Evolutionary conservation across 2,329 filamentous ascomycete genomes (phyloP), one percentile per base, ranked within the genome.

Genomic region (Pestalotiopsis sp.): DNA sequence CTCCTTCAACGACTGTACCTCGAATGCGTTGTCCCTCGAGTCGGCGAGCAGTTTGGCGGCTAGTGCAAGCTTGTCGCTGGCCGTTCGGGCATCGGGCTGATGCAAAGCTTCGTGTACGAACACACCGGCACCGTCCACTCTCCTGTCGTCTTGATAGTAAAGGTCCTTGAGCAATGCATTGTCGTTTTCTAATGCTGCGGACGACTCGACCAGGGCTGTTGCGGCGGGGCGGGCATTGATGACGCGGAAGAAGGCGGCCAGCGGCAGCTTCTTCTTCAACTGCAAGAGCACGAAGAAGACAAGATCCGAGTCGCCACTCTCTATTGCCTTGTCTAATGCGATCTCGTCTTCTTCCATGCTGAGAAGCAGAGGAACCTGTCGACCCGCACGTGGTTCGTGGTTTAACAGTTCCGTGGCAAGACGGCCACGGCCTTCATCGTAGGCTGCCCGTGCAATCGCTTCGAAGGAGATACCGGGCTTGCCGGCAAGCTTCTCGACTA

Each of bases 281-380:
- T 95, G 91, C 7, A 97, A 83, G 6, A 99, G 86, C 4, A 99
- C 96, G 76, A 91, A 95, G 74, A 93, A 91, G n/a, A 97, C 89
- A 2, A 99, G 87, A 73, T 99, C 96, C 0, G 95, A 95, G 77
- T 99, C 96, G 20, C 95, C 95, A 70, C 93, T 97, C 78, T 98
- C 94, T 69, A 98, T 93, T 11, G 96, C 95, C 80, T 98, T 99
- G 83, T 98, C 95, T 0, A 99, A 88, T 0, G 96, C 96, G 56
- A 98, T 90, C 72, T 95, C 93, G 72, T 98, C 95, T 79, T 99
- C 95, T 75, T 97, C 95, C 93, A 98, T 98, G 78, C 89, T 94
- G 57, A 99, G 85, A 2, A 99, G 87, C 2, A 99, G 87, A 0
- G 96, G 96, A 0, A 99, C 96, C 80, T 99, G 96, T 72, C 95